These are phyloP conservation scores for Mycena galopus DNA, from an alignment of 768 basidiomycete genomes.

Conservation along the genomic window DNA sequence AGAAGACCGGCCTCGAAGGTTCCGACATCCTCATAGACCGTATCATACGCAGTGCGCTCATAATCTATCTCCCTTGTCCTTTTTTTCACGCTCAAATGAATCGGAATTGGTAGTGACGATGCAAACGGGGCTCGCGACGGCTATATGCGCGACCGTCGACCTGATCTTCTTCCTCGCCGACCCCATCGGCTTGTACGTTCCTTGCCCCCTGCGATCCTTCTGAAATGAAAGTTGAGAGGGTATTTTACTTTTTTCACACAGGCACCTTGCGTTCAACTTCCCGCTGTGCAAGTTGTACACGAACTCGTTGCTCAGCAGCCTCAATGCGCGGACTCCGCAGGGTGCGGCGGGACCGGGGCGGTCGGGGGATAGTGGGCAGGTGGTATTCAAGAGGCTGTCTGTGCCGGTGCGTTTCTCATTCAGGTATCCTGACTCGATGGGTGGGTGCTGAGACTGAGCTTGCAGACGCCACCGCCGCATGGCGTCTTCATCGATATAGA, in stretches of 20 bases:
- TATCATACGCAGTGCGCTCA: slow-evolving; percentile 51
- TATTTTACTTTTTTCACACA: neutral
- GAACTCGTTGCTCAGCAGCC: slow-evolving; percentile 53
- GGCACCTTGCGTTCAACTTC: slow-evolving; percentile 51
- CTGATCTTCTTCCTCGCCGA: slow-evolving; percentile 48
- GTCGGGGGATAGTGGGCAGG: slow-evolving; percentile 8
- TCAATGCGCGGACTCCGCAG: slow-evolving; percentile 45
- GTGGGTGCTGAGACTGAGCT: too few species aligned
- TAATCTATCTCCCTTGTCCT: neutral
- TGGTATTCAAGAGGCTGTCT: slow-evolving; percentile 4
- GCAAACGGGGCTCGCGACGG: slow-evolving; percentile 52
- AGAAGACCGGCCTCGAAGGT: slow-evolving; percentile 51
- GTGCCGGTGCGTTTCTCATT: slow-evolving; percentile 1
- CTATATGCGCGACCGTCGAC: slow-evolving; percentile 48
- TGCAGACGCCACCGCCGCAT: slow-evolving; percentile 1
- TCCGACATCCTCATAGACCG: slow-evolving; percentile 54
- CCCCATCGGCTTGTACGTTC: slow-evolving; percentile 25
- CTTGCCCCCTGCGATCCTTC: neutral
- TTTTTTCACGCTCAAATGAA: too few species aligned
- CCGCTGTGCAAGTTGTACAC: slow-evolving; percentile 54
- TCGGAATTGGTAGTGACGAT: slow-evolving; percentile 45
- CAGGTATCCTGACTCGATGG: too few species aligned
- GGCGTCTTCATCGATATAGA: slow-evolving; percentile 18
- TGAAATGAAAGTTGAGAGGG: neutral
- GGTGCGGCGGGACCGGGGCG: neutral